These are phyloP conservation scores for Canariomyces notabilis DNA, from an alignment of 2,329 filamentous ascomycete genomes.

Conservation along the genomic window DNA sequence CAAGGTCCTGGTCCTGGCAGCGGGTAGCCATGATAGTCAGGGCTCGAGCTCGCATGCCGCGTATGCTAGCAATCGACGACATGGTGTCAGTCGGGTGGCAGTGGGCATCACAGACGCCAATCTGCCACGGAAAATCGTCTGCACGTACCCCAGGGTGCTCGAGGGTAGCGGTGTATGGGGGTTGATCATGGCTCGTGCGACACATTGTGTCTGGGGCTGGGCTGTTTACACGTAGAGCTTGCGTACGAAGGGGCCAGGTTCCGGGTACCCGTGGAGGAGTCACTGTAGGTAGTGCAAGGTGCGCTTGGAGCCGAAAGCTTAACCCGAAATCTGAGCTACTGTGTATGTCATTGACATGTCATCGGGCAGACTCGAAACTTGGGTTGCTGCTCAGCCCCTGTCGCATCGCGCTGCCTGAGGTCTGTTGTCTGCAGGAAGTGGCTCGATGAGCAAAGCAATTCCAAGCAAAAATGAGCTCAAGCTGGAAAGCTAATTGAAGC, in stretches of 20 bases:
- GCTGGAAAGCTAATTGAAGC: too few species aligned
- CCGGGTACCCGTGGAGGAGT: too few species aligned
- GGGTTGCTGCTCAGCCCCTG: background rate
- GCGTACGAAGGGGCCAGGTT: too few species aligned
- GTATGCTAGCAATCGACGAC: constrained; percentile 52
- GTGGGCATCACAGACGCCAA: constrained; percentile 71
- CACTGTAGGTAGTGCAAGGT: too few species aligned
- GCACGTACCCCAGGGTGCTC: constrained; percentile 4
- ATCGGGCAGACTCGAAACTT: background rate
- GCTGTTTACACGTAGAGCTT: too few species aligned
- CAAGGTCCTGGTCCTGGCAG: constrained; percentile 68
- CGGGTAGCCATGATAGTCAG: constrained; percentile 76
- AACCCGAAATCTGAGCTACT: background rate
- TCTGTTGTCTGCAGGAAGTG: too few species aligned
- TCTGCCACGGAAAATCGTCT: constrained; percentile 60
- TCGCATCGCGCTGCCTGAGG: background rate
- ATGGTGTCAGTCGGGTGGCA: constrained; percentile 81
- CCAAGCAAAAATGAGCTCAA: too few species aligned
- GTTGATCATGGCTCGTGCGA: constrained; percentile 4
- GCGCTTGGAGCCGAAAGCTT: background rate
- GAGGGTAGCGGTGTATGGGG: background rate
- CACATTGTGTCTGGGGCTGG: constrained; percentile 16
- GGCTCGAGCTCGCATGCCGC: constrained; percentile 58
- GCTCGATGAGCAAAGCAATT: too few species aligned
- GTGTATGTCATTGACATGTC: background rate